Percentiles rank a stretch among this genome's conserved stretches.
phyloP scores from a whole-genome alignment of 768 basidiomycete genomes.

The Astraeus odoratus region DNA sequence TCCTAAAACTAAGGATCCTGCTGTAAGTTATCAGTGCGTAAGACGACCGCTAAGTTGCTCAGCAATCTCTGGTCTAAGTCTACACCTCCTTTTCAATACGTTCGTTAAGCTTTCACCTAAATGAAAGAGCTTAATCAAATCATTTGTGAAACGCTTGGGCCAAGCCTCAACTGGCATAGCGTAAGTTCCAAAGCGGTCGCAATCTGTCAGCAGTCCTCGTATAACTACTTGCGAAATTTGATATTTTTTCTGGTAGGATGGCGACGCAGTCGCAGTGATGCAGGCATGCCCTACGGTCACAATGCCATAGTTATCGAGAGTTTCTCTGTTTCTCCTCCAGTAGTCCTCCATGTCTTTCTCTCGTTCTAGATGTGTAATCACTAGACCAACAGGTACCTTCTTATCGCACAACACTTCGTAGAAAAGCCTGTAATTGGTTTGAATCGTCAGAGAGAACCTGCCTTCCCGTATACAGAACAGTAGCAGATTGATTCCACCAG shows the following conservation, averaged over 20 bases:
- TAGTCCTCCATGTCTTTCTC: conserved; percentile 21
- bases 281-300: not conserved
- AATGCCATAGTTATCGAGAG: not conserved
- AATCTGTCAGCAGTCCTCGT: not conserved
- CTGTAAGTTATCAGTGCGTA: too few species aligned
- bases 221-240: not conserved
- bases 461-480: conserved; percentile 10
- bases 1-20: too few species aligned
- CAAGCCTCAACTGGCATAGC: not conserved
- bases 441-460: not conserved
- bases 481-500: conserved; percentile 10
- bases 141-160: too few species aligned
- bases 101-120: too few species aligned
- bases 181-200: not conserved
- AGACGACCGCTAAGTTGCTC: too few species aligned
- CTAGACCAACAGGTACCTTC: not conserved
- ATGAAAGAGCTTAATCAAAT: too few species aligned
- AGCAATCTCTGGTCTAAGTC: too few species aligned
- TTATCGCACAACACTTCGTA: conserved; percentile 8
- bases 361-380: conserved; percentile 14
- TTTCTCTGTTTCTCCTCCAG: conserved; percentile 16
- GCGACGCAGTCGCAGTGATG: not conserved
- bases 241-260: not conserved
- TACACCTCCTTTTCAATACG: too few species aligned
- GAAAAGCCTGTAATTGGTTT: conserved; percentile 2